phyloP scores from a whole-genome alignment of 768 basidiomycete species.

The Mycena galericulata region DNA sequence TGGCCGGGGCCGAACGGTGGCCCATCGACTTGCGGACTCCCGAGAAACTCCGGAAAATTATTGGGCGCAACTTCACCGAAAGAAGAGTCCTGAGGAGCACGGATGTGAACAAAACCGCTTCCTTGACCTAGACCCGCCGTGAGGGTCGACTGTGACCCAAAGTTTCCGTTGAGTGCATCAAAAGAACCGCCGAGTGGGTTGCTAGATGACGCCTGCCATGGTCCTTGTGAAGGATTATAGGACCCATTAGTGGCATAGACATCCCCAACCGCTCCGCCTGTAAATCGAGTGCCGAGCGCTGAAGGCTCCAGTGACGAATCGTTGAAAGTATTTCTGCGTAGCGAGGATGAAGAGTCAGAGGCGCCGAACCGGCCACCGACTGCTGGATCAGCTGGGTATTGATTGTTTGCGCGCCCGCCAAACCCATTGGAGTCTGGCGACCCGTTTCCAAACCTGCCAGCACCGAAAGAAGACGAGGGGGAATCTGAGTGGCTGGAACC shows the following conservation, averaged over 20 bases:
- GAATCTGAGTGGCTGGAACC: constrained; percentile 74
- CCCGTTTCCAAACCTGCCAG: constrained; percentile 69
- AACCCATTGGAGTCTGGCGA: constrained; percentile 78
- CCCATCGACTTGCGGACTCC: constrained; percentile 14
- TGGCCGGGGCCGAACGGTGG: constrained; percentile 28
- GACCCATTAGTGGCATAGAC: constrained; percentile 51
- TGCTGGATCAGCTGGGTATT: constrained; percentile 53
- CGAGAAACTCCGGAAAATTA: constrained; percentile 23
- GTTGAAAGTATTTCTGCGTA: constrained; percentile 52
- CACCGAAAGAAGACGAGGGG: constrained; percentile 78
- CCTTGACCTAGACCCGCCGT: constrained; percentile 20
- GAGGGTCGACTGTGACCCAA: constrained; percentile 21
- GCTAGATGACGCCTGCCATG: constrained; percentile 49
- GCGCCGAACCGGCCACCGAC: constrained; percentile 47
- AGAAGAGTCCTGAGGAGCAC: constrained; percentile 18
- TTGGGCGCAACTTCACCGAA: constrained; percentile 18
- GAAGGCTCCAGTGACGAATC: constrained; percentile 56
- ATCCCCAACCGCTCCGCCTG: constrained; percentile 23
- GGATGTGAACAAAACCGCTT: constrained; percentile 25
- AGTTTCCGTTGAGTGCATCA: constrained; percentile 28
- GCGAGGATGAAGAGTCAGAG: constrained; percentile 43
- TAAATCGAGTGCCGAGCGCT: constrained; percentile 33
- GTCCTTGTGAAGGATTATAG: constrained; percentile 48
- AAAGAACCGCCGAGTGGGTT: constrained; percentile 31
- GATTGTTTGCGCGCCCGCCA: constrained; percentile 57